phyloP scores from a whole-genome alignment of 1,284 basidiomycete species.

The Ganoderma boninense region DNA sequence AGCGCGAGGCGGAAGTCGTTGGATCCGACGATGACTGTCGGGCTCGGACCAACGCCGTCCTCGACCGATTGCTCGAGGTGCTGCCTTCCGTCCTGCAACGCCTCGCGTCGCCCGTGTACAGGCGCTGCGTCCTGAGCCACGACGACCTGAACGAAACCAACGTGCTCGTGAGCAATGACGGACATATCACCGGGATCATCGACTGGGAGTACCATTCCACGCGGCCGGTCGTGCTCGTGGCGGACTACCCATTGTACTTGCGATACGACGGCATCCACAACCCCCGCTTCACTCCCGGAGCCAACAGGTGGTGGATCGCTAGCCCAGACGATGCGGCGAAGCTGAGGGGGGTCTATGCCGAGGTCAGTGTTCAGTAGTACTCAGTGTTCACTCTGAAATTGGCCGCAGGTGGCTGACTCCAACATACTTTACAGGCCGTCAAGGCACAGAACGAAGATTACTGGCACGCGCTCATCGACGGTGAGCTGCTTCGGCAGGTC shows the following conservation, averaged over 20 bases:
- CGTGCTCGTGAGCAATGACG: conserved; percentile 11
- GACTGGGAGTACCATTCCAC: conserved; percentile 27
- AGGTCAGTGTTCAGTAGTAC: conserved; percentile 1
- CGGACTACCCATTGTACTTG: conserved; percentile 10
- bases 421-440: background rate
- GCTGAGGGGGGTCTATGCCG: conserved; percentile 9
- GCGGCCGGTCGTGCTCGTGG: conserved; percentile 15
- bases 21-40: too few species aligned
- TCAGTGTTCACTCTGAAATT: too few species aligned
- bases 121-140: conserved; percentile 19
- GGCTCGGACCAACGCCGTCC: background rate
- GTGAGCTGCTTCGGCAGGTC: conserved; percentile 15
- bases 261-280: conserved; percentile 21
- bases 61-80: conserved; percentile 2
- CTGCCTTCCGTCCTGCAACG: conserved; percentile 7
- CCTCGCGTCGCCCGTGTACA: background rate
- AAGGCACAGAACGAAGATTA: conserved; percentile 15
- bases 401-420: background rate
- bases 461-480: conserved; percentile 20
- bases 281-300: background rate
- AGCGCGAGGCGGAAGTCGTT: background rate
- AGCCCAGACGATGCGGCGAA: conserved; percentile 10
- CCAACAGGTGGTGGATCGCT: conserved; percentile 5
- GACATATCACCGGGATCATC: conserved; percentile 16
- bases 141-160: conserved; percentile 18